Evolutionary conservation across 2,329 filamentous ascomycete species (phyloP), one percentile per base, ranked within the genome.

Genomic region (Talaromyces sp.): DNA sequence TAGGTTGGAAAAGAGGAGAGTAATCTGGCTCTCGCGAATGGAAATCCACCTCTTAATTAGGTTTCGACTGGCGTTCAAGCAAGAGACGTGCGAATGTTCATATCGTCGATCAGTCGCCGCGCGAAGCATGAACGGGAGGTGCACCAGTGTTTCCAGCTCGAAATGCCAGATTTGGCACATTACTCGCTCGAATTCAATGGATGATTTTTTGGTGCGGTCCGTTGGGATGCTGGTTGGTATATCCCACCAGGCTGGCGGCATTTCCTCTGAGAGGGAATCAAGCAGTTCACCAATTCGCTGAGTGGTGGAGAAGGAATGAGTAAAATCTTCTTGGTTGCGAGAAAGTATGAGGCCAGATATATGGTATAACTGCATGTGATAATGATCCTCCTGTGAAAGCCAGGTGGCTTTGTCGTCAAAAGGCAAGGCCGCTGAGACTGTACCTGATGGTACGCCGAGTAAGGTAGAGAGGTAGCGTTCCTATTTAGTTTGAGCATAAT

Each of bases 141-240:
- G 36, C n/a, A 56, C 53, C 33, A 56, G 31, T 16, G 36, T 56
- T 27, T 56, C 53, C 36, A 56, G n/a, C 36, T 56, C 31, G 10
- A 56, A 56, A 56, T 56, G 53, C 53, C 53, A 56, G 9, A 56
- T 56, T 27, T 56, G 53, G 16, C 53, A 56, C 53, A 56, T 56
- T 2, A 56, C 53, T 34, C 53, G 27, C 31, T 56, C 53, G 9
- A 56, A 56, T 34, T 40, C 36, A 40, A 16, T 5, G 16, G 36
- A 40, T 40, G 36, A 14, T 40, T 40, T 16, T n/a, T 40, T 40
- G 36, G 16, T 40, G 36, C 36, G 36, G 5, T 40, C 16, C 14
- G 16, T 40, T 7, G 36, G 36, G 36, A 40, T n/a, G 36, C 36
- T 40, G 16, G 12, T n/a, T 7, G 36, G 36, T 40, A 40, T 40